Evolutionary conservation across 148 eudicot genomes (phyloP).

Genomic region (Spergularia bocconei): DNA sequence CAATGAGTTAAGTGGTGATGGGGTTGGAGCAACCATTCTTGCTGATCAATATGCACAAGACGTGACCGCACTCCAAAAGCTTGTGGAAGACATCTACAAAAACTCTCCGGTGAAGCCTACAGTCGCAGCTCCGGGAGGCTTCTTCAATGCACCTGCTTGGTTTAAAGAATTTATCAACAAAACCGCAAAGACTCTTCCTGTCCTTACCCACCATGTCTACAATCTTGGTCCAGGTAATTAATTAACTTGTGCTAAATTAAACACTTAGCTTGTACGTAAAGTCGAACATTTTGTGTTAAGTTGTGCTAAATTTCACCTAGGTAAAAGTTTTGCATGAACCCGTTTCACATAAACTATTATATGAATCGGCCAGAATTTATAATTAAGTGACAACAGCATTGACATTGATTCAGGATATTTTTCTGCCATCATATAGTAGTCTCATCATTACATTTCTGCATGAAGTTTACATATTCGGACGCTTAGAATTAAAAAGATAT

Average conservation of each 20-base stretch:
- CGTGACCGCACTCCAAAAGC: conserved; percentile 37
- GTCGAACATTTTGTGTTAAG: too few relatives aligned
- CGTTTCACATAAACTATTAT: too few relatives aligned
- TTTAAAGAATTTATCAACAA: conserved; percentile 41
- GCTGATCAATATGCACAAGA: conserved; percentile 58
- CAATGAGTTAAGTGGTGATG: conserved; percentile 68
- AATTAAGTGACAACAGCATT: too few relatives aligned
- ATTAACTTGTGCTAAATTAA: background rate
- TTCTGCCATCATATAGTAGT: too few relatives aligned
- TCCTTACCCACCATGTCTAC: conserved; percentile 69
- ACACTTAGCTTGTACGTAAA: too few relatives aligned
- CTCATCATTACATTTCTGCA: too few relatives aligned
- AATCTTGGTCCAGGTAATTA: conserved; percentile 78
- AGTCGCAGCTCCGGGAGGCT: conserved; percentile 80
- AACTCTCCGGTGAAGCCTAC: conserved; percentile 44
- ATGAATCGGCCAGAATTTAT: too few relatives aligned
- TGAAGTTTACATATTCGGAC: too few relatives aligned
- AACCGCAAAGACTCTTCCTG: conserved; percentile 57
- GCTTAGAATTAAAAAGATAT: too few relatives aligned
- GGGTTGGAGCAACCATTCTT: conserved; percentile 54
- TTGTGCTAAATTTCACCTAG: too few relatives aligned
- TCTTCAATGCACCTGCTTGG: conserved; percentile 57
- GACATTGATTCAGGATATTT: too few relatives aligned
- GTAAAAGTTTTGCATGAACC: too few relatives aligned
- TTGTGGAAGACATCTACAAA: conserved; percentile 40